Base-by-base conservation (phyloP, 139 green algal species). In the Coccomyxa sp. region DNA sequence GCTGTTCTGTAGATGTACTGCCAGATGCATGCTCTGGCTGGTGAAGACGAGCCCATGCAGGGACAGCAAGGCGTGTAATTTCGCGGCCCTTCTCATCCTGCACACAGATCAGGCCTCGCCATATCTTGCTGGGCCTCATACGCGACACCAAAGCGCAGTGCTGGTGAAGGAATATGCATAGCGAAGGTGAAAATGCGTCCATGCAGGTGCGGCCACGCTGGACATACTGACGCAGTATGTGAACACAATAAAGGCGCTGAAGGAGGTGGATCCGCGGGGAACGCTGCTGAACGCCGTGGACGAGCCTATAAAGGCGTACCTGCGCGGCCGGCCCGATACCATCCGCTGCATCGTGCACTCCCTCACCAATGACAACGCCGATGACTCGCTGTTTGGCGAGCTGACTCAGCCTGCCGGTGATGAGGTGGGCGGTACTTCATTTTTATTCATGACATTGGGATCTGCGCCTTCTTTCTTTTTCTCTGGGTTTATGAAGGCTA, bases 211-310 rank as follows among this genome's bases (percentile, higher is more conserved):
- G 23, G 88, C 93, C 28, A 98, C 96, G 12, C 67, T 79, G 30
- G 95, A 97, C 84, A 98, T 99, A 81, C 92, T 99, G 21, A 76
- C 92, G 79, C 93, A 95, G 81, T 99, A 98, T 83, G 88, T 98
- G 27, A 89, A 86, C 3, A 95, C 93, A 45, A 98, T 98, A 81
- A 88, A 87, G 31, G 89, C 92, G 17, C 82, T 98, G 79, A 82
- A 83, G 0, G 80, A 93, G n/a, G 78, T 96, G 18, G 91, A 93
- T 58, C 82, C 88, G 14, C 83, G 83, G 28, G 88, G 95, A 28
- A 82, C 90, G 30, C 81, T 98, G 74, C 90, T 99, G 63, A 89
- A 93, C 38, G 87, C 91, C 7, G 93, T 98, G 45, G 86, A 86
- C 13, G 87, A 89, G 66, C 93, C 94, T 45, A 93, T 98, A 71